Base-by-base conservation (phyloP, 2,329 filamentous ascomycete species). In the Sporothrix humicola region DNA sequence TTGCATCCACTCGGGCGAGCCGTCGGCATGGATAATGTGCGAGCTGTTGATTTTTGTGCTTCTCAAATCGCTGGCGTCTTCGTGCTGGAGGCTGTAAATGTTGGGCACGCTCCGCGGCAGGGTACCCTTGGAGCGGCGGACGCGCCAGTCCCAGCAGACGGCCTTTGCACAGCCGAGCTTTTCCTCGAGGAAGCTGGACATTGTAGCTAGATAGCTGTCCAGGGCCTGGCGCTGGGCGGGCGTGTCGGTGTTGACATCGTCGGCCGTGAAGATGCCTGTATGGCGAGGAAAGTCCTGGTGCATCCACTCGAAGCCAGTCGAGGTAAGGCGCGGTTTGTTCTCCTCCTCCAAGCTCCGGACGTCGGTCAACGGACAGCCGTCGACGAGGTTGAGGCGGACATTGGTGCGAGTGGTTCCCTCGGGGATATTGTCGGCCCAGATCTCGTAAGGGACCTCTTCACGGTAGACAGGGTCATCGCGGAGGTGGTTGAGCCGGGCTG, bases 21-120 rank as follows among this genome's bases (percentile, higher is more conserved):
- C 56, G 26, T 59, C 56, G n/a, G 56, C 56, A 13, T 59, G 56
- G 56, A 59, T 31, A 31, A 59, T 59, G 26, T 59, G 56, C 20
- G 56, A 59, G 23, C 56, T 59, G 56, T 59, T 59, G 56, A 59
- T 59, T 31, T 59, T 59, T 15, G 56, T 59, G 12, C 56, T 59
- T 3, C 56, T 9, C 9, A 59, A 23, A 23, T 31, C 56, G 23
- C 20, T 26, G 20, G 56, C 56, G 56, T 59, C 56, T n/a, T 31
- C 56, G 20, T 31, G 56, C 56, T 59, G 20, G 9, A 59, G 56
- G 15, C 56, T 59, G 56, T 59, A 59, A 31, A 59, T 59, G 15
- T 59, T 59, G 20, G 56, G 56, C 8, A 59, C 56, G 23, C n/a
- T 59, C 7, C 56, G 56, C 7, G 56, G 56, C 26, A 26, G 56